Evolutionary conservation across 441 rosid genomes (phyloP).

Genomic region (Gossypium trilobum): DNA sequence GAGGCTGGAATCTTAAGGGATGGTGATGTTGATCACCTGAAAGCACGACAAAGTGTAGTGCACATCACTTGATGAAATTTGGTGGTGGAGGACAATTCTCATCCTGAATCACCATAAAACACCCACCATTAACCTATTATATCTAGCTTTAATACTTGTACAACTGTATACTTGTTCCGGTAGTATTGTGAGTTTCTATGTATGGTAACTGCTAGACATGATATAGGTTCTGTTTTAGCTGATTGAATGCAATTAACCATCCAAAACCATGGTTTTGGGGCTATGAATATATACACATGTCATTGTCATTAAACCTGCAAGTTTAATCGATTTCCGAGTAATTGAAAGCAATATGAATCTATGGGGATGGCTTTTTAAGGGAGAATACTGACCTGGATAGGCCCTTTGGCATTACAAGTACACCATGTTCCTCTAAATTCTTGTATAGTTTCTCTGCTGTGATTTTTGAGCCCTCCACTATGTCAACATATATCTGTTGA

Average conservation of each 20-base stretch:
- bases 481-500: constrained; percentile 50
- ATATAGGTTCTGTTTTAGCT: no score
- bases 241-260: no score
- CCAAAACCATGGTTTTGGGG: no score
- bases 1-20: neutral
- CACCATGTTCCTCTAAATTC: constrained; percentile 59
- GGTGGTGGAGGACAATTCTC: constrained; percentile 79
- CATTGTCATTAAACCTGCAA: neutral
- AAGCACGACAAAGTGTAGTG: constrained; percentile 56
- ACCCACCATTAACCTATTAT: neutral
- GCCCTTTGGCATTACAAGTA: constrained; percentile 48
- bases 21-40: constrained; percentile 32
- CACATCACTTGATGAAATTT: constrained; percentile 66
- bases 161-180: neutral
- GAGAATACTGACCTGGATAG: constrained; percentile 40
- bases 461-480: constrained; percentile 41
- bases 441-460: constrained; percentile 47
- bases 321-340: neutral
- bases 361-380: neutral
- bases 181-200: neutral
- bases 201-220: neutral
- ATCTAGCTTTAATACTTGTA: neutral
- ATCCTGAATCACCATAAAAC: constrained; percentile 33
- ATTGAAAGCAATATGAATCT: neutral
- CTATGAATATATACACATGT: no score